Conservation (phyloP, 306 rosid genomes). For the Vachellia pachyceras region DNA sequence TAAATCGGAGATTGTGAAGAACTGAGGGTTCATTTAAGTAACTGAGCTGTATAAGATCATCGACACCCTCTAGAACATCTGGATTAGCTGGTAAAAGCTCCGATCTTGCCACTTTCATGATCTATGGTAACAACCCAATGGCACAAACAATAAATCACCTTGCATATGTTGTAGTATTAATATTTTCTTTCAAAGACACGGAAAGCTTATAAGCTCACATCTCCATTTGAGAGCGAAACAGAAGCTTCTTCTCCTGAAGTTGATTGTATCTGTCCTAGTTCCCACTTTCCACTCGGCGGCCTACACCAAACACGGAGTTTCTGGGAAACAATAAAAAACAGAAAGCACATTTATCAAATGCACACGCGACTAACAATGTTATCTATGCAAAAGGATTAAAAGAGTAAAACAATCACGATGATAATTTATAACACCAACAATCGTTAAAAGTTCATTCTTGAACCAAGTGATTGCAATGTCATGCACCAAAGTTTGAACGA, state of each 20-base stretch:
- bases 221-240: constrained; percentile 73
- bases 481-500: constrained; percentile 2
- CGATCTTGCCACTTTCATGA: constrained; percentile 58
- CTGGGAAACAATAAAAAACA: constrained; percentile 56
- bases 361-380: constrained; percentile 36
- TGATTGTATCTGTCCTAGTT: constrained; percentile 78
- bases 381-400: constrained; percentile 15
- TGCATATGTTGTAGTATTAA: constrained; percentile 15
- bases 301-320: constrained; percentile 93
- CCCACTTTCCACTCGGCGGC: constrained; percentile 77
- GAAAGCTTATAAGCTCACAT: constrained; percentile 56
- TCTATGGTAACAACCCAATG: constrained; percentile 54
- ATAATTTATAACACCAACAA: constrained; percentile 28
- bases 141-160: constrained; percentile 40
- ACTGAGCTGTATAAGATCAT: constrained; percentile 92
- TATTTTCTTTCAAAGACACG: constrained; percentile 19
- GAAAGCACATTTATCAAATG: constrained; percentile 36
- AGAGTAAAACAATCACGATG: constrained; percentile 16
- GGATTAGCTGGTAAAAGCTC: constrained; percentile 94
- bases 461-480: constrained; percentile 4
- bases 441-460: constrained; percentile 7
- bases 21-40: constrained; percentile 92
- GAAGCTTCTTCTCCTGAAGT: constrained; percentile 69
- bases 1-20: constrained; percentile 70
- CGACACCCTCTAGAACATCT: constrained; percentile 82